Conservation (phyloP, 1,284 basidiomycete species). For the Clitocybe nebularis region DNA sequence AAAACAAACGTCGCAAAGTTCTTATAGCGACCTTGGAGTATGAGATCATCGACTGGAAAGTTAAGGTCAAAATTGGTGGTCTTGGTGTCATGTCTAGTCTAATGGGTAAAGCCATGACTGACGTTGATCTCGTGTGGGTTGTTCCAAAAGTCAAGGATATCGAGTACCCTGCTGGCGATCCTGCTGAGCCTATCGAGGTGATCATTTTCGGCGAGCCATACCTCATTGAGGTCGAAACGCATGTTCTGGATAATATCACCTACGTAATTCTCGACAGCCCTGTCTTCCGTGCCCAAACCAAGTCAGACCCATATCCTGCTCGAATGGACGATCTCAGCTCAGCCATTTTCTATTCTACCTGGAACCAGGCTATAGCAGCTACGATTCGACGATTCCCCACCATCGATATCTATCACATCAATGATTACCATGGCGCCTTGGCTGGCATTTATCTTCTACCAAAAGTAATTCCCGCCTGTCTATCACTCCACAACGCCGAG, state of each 20-base stretch:
- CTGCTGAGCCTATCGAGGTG: conserved; percentile 88
- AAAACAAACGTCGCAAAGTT: conserved; percentile 83
- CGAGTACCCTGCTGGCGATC: conserved; percentile 88
- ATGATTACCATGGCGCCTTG: conserved; percentile 90
- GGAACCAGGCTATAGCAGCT: conserved; percentile 93
- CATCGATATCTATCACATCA: conserved; percentile 87
- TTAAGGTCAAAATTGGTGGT: conserved; percentile 96
- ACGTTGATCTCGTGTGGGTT: conserved; percentile 91
- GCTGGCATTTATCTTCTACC: conserved; percentile 88
- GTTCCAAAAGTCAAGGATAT: conserved; percentile 91
- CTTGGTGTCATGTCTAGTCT: conserved; percentile 94
- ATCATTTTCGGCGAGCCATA: conserved; percentile 94
- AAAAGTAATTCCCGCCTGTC: conserved; percentile 82
- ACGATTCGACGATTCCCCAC: conserved; percentile 80
- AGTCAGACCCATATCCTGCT: conserved; percentile 89
- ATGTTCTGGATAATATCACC: conserved; percentile 89
- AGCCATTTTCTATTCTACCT: conserved; percentile 94
- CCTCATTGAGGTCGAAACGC: conserved; percentile 90
- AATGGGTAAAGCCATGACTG: conserved; percentile 96
- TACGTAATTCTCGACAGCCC: conserved; percentile 90
- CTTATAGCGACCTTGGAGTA: conserved; percentile 91
- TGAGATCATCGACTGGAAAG: conserved; percentile 93
- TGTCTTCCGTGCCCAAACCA: conserved; percentile 93
- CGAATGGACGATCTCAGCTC: conserved; percentile 95
- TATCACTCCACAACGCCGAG: conserved; percentile 94